A percentile compares a stretch with the other conserved stretches of the same genome.
These are phyloP conservation scores for Isoetes taiwanensis DNA, from an alignment of 75 land plant species.

Conservation along the genomic window DNA sequence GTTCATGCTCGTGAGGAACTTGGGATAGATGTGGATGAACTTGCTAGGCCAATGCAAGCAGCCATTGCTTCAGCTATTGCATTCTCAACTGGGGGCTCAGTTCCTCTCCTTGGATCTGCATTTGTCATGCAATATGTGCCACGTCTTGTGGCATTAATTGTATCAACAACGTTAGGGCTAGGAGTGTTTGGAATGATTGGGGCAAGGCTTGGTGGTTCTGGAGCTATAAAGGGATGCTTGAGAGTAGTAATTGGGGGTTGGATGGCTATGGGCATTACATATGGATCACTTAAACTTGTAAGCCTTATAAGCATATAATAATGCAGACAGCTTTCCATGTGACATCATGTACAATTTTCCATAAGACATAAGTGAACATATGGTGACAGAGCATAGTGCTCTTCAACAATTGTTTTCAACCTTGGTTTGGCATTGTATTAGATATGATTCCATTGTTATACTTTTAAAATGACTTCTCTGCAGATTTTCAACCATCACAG, in stretches of 20 bases:
- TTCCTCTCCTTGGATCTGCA: conserved; percentile 7
- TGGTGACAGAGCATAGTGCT: too few species aligned
- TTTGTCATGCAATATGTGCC: not conserved
- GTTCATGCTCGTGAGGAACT: conserved; percentile 17
- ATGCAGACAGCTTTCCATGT: too few species aligned
- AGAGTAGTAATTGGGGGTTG: conserved; percentile 18
- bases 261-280: conserved; percentile 15
- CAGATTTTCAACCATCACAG: too few species aligned
- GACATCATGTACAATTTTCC: too few species aligned
- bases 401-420: too few species aligned
- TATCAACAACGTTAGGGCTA: conserved; percentile 8
- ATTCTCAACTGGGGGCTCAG: conserved; percentile 3
- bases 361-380: too few species aligned
- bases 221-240: not conserved
- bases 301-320: too few species aligned
- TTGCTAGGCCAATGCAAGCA: conserved; percentile 4
- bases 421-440: too few species aligned
- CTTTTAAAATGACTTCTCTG: too few species aligned
- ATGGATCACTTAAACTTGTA: conserved; percentile 9
- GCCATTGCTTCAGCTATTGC: conserved; percentile 9
- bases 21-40: conserved; percentile 3
- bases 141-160: not conserved
- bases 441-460: too few species aligned
- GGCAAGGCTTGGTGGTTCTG: conserved; percentile 13
- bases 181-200: conserved; percentile 18